phyloP scores from a whole-genome alignment of 2,329 filamentous ascomycete genomes.

The Cladophialophora immunda region DNA sequence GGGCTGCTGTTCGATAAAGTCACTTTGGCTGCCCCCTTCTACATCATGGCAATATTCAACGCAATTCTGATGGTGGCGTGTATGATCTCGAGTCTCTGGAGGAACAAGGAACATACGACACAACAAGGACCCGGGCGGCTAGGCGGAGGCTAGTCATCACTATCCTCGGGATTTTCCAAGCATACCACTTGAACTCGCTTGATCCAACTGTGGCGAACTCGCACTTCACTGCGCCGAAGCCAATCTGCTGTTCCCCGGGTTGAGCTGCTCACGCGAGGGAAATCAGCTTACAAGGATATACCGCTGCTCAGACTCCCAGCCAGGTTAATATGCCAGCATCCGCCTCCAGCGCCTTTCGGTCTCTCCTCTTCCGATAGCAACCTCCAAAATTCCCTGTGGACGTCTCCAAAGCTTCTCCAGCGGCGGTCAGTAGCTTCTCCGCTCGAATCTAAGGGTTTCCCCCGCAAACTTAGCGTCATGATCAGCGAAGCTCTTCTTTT shows the following conservation, averaged over 20 bases:
- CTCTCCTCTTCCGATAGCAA: not conserved
- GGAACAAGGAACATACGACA: not conserved
- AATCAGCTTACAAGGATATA: not conserved
- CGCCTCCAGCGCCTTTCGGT: not conserved
- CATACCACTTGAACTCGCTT: not conserved
- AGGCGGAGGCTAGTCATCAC: not conserved
- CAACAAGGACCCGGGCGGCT: not conserved
- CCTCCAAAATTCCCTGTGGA: not conserved
- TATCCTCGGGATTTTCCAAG: not conserved
- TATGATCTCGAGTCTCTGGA: constrained; percentile 26
- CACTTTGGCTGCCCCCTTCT: constrained; percentile 83
- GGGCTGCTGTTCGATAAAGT: constrained; percentile 83
- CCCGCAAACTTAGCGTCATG: not conserved
- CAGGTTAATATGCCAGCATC: not conserved
- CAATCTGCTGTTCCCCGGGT: not conserved
- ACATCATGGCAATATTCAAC: constrained; percentile 93
- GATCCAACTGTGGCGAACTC: not conserved
- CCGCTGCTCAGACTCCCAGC: not conserved
- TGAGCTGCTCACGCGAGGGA: not conserved
- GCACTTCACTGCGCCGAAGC: not conserved
- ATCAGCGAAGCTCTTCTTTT: not conserved
- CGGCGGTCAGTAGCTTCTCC: not conserved
- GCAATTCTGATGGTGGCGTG: constrained; percentile 65
- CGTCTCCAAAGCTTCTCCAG: not conserved
- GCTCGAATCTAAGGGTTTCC: not conserved